phyloP scores from a whole-genome alignment of 441 rosid species.

The Omphalea diandra region DNA sequence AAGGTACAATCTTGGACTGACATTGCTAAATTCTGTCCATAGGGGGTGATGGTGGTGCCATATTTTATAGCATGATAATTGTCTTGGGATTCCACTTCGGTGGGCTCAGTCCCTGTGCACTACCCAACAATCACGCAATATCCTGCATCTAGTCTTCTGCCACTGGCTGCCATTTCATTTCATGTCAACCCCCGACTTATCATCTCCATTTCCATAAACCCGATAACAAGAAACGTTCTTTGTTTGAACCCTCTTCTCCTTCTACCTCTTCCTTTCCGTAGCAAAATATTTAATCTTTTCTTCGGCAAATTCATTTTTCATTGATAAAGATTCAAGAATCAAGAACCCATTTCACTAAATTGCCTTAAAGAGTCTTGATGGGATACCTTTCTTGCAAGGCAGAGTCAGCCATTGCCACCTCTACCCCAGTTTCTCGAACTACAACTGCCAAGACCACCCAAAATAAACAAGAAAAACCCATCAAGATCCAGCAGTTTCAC shows the following conservation, averaged over 20 bases:
- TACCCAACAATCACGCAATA: neutral
- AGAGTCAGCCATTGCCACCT: conserved; percentile 58
- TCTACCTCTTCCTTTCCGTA: neutral
- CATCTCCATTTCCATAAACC: neutral
- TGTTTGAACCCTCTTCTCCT: neutral
- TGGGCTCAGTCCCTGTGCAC: conserved; percentile 27
- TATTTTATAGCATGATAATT: conserved; percentile 14
- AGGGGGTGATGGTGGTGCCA: neutral
- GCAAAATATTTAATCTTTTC: neutral
- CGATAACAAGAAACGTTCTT: neutral
- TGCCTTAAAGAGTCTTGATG: conserved; percentile 16
- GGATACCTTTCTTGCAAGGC: conserved; percentile 75
- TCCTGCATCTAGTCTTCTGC: neutral
- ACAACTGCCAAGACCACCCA: conserved; percentile 37
- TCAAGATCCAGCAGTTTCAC: conserved; percentile 72
- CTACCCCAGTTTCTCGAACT: conserved; percentile 30
- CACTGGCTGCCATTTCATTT: neutral
- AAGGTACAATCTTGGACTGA: neutral
- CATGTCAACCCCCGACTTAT: conserved; percentile 15
- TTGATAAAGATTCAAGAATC: neutral
- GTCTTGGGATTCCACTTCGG: conserved; percentile 35
- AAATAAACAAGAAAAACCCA: conserved; percentile 49
- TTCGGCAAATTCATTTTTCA: neutral
- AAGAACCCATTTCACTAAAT: neutral
- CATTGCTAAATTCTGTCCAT: neutral